Conservation (phyloP, 108 stramenopile species). For the Aurantiochytrium sp. region DNA sequence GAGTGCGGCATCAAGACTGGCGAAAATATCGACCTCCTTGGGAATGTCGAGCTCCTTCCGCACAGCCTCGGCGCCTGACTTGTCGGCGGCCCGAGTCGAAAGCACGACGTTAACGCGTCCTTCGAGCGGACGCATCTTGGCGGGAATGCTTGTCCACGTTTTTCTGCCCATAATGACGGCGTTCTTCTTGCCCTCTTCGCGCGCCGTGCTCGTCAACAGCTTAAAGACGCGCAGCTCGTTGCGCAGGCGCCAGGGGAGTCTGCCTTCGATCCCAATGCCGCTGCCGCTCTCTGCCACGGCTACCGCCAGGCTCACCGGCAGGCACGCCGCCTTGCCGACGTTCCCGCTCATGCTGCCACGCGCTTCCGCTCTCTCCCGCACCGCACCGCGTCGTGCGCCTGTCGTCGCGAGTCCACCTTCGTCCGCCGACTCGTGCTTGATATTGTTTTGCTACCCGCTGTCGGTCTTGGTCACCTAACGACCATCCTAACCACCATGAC, state of each 20-base stretch:
- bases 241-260: not conserved
- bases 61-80: not conserved
- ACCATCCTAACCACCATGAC: too few relatives aligned
- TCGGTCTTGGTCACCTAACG: too few relatives aligned
- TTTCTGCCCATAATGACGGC: slow-evolving; percentile 99
- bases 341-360: too few relatives aligned
- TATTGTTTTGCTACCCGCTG: too few relatives aligned
- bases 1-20: slow-evolving; percentile 69
- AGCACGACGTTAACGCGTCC: slow-evolving; percentile 87
- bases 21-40: slow-evolving; percentile 60
- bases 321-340: not conserved
- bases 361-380: too few relatives aligned
- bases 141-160: slow-evolving; percentile 93
- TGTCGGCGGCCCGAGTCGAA: slow-evolving; percentile 31
- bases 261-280: slow-evolving; percentile 36
- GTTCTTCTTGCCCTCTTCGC: slow-evolving; percentile 50
- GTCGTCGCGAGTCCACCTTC: too few relatives aligned
- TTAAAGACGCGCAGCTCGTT: slow-evolving; percentile 39
- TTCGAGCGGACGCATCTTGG: slow-evolving; percentile 77
- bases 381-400: too few relatives aligned
- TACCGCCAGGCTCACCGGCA: slow-evolving; percentile 15
- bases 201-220: slow-evolving; percentile 22
- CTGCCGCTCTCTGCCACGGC: slow-evolving; percentile 43
- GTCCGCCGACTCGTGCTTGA: too few relatives aligned
- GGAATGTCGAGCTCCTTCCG: slow-evolving; percentile 31